Evolutionary conservation across 352 stramenopile species (phyloP).

Genomic region (Phytophthora tubulina): DNA sequence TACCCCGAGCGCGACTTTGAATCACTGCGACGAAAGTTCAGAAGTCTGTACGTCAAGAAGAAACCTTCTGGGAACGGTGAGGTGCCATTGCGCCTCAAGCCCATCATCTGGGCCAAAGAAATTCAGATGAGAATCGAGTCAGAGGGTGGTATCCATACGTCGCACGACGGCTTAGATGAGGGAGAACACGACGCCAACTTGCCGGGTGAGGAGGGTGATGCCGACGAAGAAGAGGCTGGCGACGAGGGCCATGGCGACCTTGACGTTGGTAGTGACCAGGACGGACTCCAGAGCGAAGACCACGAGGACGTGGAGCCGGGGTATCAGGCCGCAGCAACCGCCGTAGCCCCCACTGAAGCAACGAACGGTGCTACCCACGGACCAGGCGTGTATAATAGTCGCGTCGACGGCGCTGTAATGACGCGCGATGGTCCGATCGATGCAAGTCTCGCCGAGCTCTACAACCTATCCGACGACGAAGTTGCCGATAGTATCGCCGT

Average conservation of each 20-base stretch:
- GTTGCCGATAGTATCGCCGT: not conserved
- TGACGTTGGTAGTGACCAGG: not conserved
- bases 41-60: not conserved
- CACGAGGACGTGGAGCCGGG: not conserved
- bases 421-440: not conserved
- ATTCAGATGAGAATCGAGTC: not conserved
- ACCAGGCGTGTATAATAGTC: no score
- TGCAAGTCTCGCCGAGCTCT: not conserved
- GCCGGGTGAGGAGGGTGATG: not conserved
- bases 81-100: not conserved
- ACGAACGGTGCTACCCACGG: no score
- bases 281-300: not conserved
- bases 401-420: not conserved
- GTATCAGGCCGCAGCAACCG: not conserved
- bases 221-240: not conserved
- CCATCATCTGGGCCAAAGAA: not conserved
- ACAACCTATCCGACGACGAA: not conserved
- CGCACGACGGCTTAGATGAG: not conserved
- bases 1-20: not conserved
- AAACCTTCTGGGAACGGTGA: not conserved
- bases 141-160: not conserved
- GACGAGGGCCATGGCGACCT: not conserved
- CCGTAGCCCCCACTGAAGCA: no score
- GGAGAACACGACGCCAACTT: not conserved
- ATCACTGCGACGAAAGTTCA: slow-evolving; percentile 1